Conservation (phyloP, 371 early-diverging fungal genomes). For the Mucor irregularis region DNA sequence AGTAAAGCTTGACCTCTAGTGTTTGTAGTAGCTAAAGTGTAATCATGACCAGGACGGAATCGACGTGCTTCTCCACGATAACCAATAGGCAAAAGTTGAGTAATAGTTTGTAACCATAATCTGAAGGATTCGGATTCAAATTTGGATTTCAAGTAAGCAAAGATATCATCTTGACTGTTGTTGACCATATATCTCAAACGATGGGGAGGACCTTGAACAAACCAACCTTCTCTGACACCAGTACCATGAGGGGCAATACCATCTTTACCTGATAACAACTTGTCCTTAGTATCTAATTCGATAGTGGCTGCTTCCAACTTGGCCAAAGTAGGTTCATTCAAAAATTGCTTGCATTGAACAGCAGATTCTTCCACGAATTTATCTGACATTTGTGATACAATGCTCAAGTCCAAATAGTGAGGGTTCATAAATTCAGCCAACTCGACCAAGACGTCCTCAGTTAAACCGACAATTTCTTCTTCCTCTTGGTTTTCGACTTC, state of each 20-base stretch:
- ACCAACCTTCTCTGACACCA: constrained; percentile 54
- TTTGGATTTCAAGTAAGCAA: constrained; percentile 7
- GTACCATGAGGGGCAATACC: constrained; percentile 51
- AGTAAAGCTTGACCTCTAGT: constrained; percentile 28
- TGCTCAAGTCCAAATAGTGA: constrained; percentile 52
- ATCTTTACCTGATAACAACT: constrained; percentile 4
- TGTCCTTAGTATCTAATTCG: constrained; percentile 34
- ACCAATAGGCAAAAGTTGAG: constrained; percentile 25
- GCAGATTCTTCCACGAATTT: constrained; percentile 68
- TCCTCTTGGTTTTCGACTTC: constrained; percentile 25
- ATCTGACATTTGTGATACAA: constrained; percentile 56
- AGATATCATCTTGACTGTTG: constrained; percentile 11
- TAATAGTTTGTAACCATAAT: constrained; percentile 44
- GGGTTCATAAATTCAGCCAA: constrained; percentile 64
- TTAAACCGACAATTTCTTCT: constrained; percentile 27
- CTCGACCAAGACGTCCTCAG: constrained; percentile 45
- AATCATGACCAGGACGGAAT: constrained; percentile 73
- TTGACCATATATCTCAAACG: constrained; percentile 48
- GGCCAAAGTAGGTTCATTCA: constrained; percentile 46
- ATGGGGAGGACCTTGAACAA: constrained; percentile 56
- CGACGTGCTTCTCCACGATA: constrained; percentile 51
- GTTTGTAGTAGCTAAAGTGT: constrained; percentile 57
- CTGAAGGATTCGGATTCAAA: constrained; percentile 41
- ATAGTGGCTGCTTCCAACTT: constrained; percentile 33
- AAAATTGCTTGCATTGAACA: constrained; percentile 64